phyloP scores from a whole-genome alignment of 225 moss, liverwort and hornwort genomes.

The Bryum argenteum region DNA sequence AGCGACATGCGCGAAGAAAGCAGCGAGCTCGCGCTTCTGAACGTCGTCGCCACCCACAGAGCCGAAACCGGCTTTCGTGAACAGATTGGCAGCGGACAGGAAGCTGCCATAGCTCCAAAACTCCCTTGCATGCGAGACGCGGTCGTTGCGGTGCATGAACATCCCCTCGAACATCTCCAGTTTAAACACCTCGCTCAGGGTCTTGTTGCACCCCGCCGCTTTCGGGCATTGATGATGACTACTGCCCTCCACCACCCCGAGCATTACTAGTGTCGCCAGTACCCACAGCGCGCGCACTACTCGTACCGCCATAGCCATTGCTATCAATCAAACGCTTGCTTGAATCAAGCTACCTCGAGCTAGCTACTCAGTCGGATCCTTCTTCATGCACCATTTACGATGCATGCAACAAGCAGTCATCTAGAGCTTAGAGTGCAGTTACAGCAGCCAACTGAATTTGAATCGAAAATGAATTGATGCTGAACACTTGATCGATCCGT shows the following conservation, averaged over 20 bases:
- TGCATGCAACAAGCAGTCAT: background rate
- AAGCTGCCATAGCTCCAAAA: conserved; percentile 71
- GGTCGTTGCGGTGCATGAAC: conserved; percentile 68
- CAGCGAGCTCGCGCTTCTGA: conserved; percentile 78
- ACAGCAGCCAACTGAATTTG: background rate
- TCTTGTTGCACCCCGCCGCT: conserved; percentile 42
- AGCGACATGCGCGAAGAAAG: conserved; percentile 85
- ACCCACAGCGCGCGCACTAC: too few species aligned
- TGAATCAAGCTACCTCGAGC: too few species aligned
- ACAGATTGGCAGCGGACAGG: conserved; percentile 60
- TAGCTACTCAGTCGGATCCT: too few species aligned
- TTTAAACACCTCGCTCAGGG: conserved; percentile 54
- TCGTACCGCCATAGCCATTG: too few species aligned
- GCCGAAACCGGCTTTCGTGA: conserved; percentile 60
- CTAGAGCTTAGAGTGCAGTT: background rate
- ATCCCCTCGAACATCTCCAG: conserved; percentile 60
- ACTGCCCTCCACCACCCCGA: too few species aligned
- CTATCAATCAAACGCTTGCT: too few species aligned
- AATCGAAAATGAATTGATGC: too few species aligned
- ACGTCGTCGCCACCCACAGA: conserved; percentile 59
- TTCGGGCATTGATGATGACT: too few species aligned
- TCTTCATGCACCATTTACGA: too few species aligned
- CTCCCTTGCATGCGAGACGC: conserved; percentile 56
- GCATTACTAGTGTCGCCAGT: too few species aligned
- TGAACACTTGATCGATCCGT: too few species aligned